Conservation (phyloP, 148 eudicot species). For the Polygonum maritimum region DNA sequence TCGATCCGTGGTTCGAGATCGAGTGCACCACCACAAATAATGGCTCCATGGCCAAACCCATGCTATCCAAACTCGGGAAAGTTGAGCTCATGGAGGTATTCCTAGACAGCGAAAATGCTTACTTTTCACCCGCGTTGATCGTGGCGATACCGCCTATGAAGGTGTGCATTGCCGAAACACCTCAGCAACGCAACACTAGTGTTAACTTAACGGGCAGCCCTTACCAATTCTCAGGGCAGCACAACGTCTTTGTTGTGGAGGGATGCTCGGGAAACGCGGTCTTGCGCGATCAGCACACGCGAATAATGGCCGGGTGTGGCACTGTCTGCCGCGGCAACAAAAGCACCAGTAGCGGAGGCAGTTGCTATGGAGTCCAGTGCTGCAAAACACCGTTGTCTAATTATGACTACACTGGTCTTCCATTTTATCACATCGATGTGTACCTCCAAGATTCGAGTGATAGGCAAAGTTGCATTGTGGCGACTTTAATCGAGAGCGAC, state of each 20-base stretch:
- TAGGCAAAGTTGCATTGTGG: background rate
- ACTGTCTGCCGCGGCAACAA: background rate
- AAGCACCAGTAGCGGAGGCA: background rate
- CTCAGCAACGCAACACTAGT: background rate
- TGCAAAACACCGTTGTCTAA: background rate
- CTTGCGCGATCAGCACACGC: background rate
- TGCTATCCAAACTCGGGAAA: background rate
- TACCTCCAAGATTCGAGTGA: background rate
- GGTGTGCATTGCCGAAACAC: background rate
- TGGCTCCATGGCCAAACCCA: background rate
- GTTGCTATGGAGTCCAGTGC: background rate
- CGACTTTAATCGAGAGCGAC: background rate
- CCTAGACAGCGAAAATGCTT: background rate
- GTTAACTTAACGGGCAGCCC: conserved; percentile 4
- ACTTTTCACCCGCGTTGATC: background rate
- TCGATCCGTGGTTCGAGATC: background rate
- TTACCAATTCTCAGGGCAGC: background rate
- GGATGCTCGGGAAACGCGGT: conserved; percentile 5
- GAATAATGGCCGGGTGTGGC: background rate
- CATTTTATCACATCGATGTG: background rate
- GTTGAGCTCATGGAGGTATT: background rate
- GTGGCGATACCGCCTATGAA: background rate
- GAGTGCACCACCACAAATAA: background rate
- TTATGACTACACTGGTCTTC: background rate
- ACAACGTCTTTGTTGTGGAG: background rate